phyloP scores from a whole-genome alignment of 2,329 filamentous ascomycete genomes.

The Paecilomyces formosus region DNA sequence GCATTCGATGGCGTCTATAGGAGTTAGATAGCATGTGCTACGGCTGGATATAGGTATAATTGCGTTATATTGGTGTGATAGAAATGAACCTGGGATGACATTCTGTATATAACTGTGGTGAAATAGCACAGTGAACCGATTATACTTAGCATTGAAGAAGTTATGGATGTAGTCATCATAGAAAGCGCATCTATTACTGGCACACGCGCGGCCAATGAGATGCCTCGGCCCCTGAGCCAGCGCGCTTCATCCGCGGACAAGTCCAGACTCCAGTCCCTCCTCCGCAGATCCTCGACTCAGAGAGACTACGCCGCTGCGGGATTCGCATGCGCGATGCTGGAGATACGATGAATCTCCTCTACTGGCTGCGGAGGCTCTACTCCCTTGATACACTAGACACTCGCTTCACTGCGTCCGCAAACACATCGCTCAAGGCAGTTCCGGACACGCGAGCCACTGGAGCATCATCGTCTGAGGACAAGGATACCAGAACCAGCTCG shows the following conservation, averaged over 20 bases:
- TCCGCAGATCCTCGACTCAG: background rate
- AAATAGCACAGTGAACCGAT: too few relatives aligned
- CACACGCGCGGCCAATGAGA: background rate
- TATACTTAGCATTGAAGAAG: too few relatives aligned
- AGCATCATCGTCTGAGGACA: constrained; percentile 11
- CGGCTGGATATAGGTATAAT: background rate
- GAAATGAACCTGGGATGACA: background rate
- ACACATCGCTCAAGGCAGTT: constrained; percentile 56
- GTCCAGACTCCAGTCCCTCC: background rate
- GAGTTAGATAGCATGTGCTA: background rate
- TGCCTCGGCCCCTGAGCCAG: background rate
- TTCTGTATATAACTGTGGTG: too few relatives aligned
- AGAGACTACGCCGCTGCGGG: background rate
- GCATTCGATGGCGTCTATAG: background rate
- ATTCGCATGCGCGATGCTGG: constrained; percentile 15
- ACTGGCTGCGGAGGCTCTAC: constrained; percentile 49
- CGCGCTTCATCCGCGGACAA: background rate
- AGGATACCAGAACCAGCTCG: constrained; percentile 29
- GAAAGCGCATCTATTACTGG: background rate
- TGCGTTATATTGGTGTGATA: background rate
- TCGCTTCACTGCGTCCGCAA: constrained; percentile 64
- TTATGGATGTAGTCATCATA: background rate
- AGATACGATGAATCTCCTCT: constrained; percentile 38
- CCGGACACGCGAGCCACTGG: constrained; percentile 42
- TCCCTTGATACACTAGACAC: constrained; percentile 63